A percentile compares a stretch with the other conserved stretches of the same genome.
These are phyloP conservation scores for Anethum foeniculum DNA, from an alignment of 140 eudicot genomes.

Conservation along the genomic window DNA sequence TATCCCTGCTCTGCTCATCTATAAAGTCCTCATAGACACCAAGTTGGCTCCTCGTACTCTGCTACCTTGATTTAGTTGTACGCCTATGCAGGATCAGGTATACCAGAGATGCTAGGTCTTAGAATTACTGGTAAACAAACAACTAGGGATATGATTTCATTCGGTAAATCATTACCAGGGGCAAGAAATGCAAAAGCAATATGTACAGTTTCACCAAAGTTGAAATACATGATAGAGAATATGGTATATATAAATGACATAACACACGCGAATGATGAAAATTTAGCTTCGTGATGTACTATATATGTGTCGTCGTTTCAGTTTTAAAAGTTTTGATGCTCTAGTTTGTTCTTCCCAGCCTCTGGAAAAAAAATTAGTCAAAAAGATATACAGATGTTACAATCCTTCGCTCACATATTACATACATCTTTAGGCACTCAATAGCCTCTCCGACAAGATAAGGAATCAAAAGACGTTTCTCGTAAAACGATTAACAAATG, in stretches of 20 bases:
- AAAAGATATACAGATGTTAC: background rate
- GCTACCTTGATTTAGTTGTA: background rate
- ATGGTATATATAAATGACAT: background rate
- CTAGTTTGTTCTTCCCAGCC: background rate
- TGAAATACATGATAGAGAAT: background rate
- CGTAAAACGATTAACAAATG: too few relatives aligned
- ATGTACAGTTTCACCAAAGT: background rate
- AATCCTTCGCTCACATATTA: background rate
- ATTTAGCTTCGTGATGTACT: background rate
- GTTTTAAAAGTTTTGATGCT: background rate
- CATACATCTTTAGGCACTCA: background rate
- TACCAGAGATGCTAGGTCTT: background rate
- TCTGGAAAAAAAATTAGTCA: background rate
- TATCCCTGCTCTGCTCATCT: too few relatives aligned
- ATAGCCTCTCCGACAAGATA: background rate
- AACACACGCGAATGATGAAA: background rate
- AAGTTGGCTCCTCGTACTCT: background rate
- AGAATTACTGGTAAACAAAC: background rate
- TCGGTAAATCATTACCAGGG: background rate
- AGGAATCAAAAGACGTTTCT: background rate
- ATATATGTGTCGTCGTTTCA: background rate
- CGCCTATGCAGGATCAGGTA: background rate
- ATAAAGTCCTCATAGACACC: too few relatives aligned
- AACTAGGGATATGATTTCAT: background rate
- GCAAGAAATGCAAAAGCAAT: background rate